Evolutionary conservation across 2,329 filamentous ascomycete genomes (phyloP), one percentile per base, ranked within the genome.

Genomic region (Colletotrichum sidae): DNA sequence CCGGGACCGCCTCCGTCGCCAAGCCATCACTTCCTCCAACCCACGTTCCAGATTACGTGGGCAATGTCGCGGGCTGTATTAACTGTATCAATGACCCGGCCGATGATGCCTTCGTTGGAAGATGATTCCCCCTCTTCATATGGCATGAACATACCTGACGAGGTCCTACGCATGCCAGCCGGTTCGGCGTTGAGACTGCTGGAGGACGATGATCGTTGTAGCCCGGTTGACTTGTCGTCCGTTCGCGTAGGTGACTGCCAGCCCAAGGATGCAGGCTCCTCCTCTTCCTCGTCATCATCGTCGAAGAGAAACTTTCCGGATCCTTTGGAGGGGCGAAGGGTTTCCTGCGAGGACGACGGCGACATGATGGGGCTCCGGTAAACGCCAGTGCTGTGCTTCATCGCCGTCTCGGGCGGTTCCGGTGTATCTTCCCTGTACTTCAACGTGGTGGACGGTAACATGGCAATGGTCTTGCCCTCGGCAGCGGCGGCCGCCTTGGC

Each of bases 131-230:
- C 88, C 70, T 94, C 91, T 70, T 94, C 92, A 71, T 90, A 91
- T 8, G 93, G 92, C 91, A 96, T 94, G 72, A 97, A 91, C 92
- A 97, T 96, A 70, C 93, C 94, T 44, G 93, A 96, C 55, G 89
- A 84, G 17, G 93, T 96, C 70, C 94, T 86, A 68, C 90, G 88
- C 83, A 96, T 90, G 56, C 90, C 89, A 15, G 78, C 81, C 47
- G 84, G 80, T 65, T 87, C 84, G 17, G 80, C 81, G n/a, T 74
- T 76, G n/a, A 86, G 76, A 67, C 80, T 84, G 72, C 76, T 76
- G 45, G 81, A 77, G 33, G 86, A 86, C n/a, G 79, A 72, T 17
- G 84, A 81, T 62, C 83, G 80, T 42, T 80, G 79, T n/a, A 84
- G 69, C 11, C 78, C 79, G 38, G 39, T 42, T 52, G 49, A 71